Evolutionary conservation across 2,329 filamentous ascomycete genomes (phyloP), one percentile per base, ranked within the genome.

Genomic region (Curvularia lunata): DNA sequence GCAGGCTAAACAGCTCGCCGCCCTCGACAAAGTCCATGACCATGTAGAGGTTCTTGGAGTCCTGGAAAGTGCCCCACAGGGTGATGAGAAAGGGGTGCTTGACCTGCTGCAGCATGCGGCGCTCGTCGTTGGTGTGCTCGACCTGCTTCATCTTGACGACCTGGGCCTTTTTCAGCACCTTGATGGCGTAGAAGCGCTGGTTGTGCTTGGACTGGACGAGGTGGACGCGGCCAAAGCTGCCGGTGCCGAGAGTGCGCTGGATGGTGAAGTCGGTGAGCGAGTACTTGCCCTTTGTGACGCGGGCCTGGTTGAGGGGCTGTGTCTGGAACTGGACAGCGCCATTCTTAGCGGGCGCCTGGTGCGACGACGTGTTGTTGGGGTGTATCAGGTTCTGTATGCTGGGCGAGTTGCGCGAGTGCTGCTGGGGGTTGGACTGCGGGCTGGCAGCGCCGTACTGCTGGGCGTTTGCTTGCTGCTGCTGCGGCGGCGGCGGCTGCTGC

Each of bases 141-240:
- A 99, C 92, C 80, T 99, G 95, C 86, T 99, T 99, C 95, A 99
- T 98, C 83, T 97, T 97, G 78, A 99, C 92, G 53, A 99, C 94
- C 80, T 99, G 95, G 48, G 89, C 89, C 85, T 99, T 99, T 79
- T 99, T 99, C 79, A 99, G 82, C 65, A 99, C 95, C 82, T 99
- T 99, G 79, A 99, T 89, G 45, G 95, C 95, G 80, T 99, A 99
- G 83, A 93, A 99, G 61, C 95, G 89, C 80, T 96, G 91, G 78
- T 99, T 99, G 81, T 99, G 95, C 79, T 93, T 95, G 65, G 93
- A 97, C 80, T 98, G 95, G 52, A 98, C 95, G 59, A 99, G 83
- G 76, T 99, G 95, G 43, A 99, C 95, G 67, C 95, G 86, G 45
- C 95, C 95, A 79, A 99, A 99, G 78, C 93, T 97, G 73, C 95